Evolutionary conservation across 768 basidiomycete genomes (phyloP), one percentile per base, ranked within the genome.

Genomic region (Lactarius vividus): DNA sequence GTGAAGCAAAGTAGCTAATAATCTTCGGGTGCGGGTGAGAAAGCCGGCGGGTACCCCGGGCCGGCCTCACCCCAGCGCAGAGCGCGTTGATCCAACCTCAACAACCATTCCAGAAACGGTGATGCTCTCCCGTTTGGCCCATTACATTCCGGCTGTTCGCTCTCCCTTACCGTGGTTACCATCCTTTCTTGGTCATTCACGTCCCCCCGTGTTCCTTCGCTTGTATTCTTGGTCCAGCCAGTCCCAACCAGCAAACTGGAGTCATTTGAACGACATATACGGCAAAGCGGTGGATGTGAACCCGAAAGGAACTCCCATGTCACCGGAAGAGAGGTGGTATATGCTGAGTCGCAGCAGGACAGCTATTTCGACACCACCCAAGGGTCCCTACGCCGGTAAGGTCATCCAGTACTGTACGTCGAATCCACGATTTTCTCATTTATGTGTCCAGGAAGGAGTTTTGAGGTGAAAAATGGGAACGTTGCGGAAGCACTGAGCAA

Each of bases 401-500:
- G 7, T 46, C 49, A 8, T 46, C 35, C 40, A 8, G 39, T 46
- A 7, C 40, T 13, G 39, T 46, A 11, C 33, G 1, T 63, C 28
- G 13, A 49, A 59, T 35, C 26, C 23, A 20, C 53, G 39, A 26
- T 29, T 49, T 54, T 67, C 66, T 63, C 66, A 67, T 55, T 42
- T 26, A 57, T 44, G 40, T 31, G 20, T 46, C 18, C 72, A 91
- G 91, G 91, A 55, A 87, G 91, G 55, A 87, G 81, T 62, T 79
- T 91, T 16, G 46, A 39, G 18, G 84, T 89, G 42, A 64, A 61
- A 18, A 68, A 71, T 35, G 79, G 81, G 9, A 79, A 80, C 62
- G 75, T 90, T 20, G 78, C 75, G 2, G 71, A 73, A 2, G 82
- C 88, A 3, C 84, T 84, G 69, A 75, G 69, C 62, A 78, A 73